Conservation (phyloP, 1,284 basidiomycete species). For the Sphaerobolus stellatus region DNA sequence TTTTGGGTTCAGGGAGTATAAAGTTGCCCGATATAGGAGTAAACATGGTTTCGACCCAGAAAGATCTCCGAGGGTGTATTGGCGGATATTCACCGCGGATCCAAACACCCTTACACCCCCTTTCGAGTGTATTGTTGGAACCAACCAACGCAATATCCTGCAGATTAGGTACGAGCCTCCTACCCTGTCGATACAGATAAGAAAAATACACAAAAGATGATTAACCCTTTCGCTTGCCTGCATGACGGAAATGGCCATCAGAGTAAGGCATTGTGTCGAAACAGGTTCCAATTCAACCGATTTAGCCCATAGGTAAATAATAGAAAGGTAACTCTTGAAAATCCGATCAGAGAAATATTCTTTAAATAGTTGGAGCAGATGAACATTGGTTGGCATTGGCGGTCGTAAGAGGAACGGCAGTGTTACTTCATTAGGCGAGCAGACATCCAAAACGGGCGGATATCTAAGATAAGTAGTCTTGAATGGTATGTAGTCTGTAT, state of each 20-base stretch:
- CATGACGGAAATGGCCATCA: slow-evolving; percentile 12
- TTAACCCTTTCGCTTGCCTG: not conserved
- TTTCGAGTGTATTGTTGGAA: not conserved
- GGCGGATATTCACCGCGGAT: not conserved
- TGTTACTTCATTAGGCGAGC: not conserved
- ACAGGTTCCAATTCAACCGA: not conserved
- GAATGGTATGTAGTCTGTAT: not conserved
- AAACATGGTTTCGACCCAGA: slow-evolving; percentile 5
- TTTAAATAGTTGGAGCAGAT: not conserved
- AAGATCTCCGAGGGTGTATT: not conserved
- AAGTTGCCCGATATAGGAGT: not conserved
- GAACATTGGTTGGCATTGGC: slow-evolving; percentile 5
- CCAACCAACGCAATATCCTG: not conserved
- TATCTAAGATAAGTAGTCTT: slow-evolving; percentile 3
- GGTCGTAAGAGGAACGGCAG: slow-evolving; percentile 6
- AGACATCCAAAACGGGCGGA: slow-evolving; percentile 7
- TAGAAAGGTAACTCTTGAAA: not conserved
- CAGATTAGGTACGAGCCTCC: not conserved
- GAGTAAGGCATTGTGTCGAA: slow-evolving; percentile 4
- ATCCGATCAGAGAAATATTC: not conserved
- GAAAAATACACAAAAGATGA: not conserved
- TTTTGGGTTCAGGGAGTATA: not conserved
- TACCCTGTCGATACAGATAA: not conserved
- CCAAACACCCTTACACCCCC: slow-evolving; percentile 3
- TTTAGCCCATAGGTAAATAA: slow-evolving; percentile 6